Conservation (phyloP, 495 filamentous ascomycete species). For the Paragyromitra xinjiangensis region DNA sequence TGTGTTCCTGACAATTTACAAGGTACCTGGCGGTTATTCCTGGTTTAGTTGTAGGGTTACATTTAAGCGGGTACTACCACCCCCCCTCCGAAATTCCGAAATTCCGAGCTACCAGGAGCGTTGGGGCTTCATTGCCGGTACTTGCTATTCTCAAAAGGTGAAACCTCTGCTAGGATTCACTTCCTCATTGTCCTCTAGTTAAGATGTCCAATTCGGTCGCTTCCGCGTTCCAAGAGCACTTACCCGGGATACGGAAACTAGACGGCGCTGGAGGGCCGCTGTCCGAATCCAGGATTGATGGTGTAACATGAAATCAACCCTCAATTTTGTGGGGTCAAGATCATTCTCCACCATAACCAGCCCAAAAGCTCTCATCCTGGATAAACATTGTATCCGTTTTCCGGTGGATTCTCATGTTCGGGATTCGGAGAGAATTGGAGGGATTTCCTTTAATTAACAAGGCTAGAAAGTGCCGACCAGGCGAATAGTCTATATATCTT, state of each 20-base stretch:
- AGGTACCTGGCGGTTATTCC: slow-evolving; percentile 6
- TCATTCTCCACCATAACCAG: slow-evolving; percentile 18
- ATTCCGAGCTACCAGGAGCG: slow-evolving; percentile 12
- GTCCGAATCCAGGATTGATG: slow-evolving; percentile 26
- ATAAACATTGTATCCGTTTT: slow-evolving; percentile 1
- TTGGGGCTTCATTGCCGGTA: slow-evolving; percentile 1
- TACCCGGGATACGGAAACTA: slow-evolving; percentile 2
- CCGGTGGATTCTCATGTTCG: not conserved
- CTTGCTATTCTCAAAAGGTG: not conserved
- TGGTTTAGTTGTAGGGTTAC: slow-evolving; percentile 9
- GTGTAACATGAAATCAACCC: slow-evolving; percentile 17
- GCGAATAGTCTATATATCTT: not conserved
- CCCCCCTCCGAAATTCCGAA: slow-evolving; percentile 30
- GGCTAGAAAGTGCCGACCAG: not conserved
- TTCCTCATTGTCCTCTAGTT: not conserved
- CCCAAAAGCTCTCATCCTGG: slow-evolving; percentile 8
- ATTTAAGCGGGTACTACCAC: slow-evolving; percentile 24
- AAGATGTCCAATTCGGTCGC: not conserved
- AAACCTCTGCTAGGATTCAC: not conserved
- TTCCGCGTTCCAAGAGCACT: slow-evolving; percentile 11
- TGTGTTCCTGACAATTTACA: slow-evolving; percentile 11
- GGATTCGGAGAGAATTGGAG: not conserved
- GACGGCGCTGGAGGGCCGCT: slow-evolving; percentile 40
- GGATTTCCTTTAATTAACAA: slow-evolving; percentile 12
- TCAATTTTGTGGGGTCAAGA: slow-evolving; percentile 5